A percentile compares a stretch with the other conserved stretches of the same genome.
Conservation (phyloP, 345 rosid species). For the Salix arbutifolia region DNA sequence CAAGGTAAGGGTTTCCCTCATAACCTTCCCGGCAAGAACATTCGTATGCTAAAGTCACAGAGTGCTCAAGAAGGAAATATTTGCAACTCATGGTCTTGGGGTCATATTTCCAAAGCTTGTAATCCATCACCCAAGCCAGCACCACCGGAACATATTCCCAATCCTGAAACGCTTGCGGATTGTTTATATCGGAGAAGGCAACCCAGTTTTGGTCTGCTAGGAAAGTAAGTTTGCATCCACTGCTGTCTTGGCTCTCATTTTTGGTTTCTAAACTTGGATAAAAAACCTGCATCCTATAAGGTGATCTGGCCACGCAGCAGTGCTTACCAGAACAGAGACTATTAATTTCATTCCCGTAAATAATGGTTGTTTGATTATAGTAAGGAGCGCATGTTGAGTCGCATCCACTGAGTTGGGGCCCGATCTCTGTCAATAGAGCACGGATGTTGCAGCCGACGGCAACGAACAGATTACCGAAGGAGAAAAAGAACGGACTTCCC, state of each 20-base stretch:
- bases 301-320: not conserved
- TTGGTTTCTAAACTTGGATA: not conserved
- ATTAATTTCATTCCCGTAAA: too few species aligned
- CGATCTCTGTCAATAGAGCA: not conserved
- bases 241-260: too few species aligned
- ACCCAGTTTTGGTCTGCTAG: not conserved
- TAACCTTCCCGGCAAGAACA: not conserved
- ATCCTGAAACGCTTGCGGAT: not conserved
- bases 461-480: not conserved
- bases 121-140: not conserved
- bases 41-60: too few species aligned
- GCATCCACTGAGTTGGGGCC: constrained; percentile 1
- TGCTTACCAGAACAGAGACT: not conserved
- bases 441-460: constrained; percentile 4
- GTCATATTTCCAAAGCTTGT: not conserved
- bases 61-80: not conserved
- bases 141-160: not conserved
- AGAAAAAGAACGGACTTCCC: not conserved
- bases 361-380: not conserved
- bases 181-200: not conserved
- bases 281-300: not conserved
- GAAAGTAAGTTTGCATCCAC: not conserved
- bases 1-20: not conserved
- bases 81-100: not conserved
- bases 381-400: not conserved